Conservation (phyloP, 805 yeast genomes). For the Spathaspora gorwiae region DNA sequence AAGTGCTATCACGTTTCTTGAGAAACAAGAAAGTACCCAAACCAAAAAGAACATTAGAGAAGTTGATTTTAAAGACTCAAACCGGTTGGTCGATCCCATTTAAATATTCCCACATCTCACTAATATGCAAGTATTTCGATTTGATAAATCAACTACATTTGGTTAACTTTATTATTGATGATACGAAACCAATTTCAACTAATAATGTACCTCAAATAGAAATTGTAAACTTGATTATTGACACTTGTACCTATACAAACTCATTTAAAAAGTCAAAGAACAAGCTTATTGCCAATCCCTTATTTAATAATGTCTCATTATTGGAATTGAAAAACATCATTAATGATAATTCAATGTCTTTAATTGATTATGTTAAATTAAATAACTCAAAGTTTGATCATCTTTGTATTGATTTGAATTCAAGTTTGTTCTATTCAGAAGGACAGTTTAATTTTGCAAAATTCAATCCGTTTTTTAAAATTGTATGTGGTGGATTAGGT, state of each 20-base stretch:
- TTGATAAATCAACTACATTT: slow-evolving; percentile 39
- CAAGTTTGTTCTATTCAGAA: slow-evolving; percentile 35
- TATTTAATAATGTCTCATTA: slow-evolving; percentile 37
- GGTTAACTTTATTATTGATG: slow-evolving; percentile 47
- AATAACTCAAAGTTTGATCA: slow-evolving; percentile 30
- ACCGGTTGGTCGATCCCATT: slow-evolving; percentile 52
- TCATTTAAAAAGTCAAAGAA: slow-evolving; percentile 11
- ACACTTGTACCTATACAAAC: slow-evolving; percentile 19
- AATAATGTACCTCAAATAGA: slow-evolving; percentile 16
- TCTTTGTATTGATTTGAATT: slow-evolving; percentile 45
- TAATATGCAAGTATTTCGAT: slow-evolving; percentile 39
- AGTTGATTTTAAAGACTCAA: slow-evolving; percentile 39
- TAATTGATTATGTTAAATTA: slow-evolving; percentile 42
- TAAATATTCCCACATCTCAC: slow-evolving; percentile 38
- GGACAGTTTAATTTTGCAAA: slow-evolving; percentile 27
- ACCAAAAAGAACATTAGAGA: slow-evolving; percentile 19
- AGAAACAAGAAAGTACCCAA: not conserved
- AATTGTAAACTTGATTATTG: slow-evolving; percentile 14
- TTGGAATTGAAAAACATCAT: slow-evolving; percentile 36
- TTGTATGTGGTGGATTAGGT: slow-evolving; percentile 33
- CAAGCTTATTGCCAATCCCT: slow-evolving; percentile 14
- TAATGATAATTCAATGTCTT: slow-evolving; percentile 44
- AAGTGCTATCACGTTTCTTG: slow-evolving; percentile 8
- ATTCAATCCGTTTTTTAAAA: slow-evolving; percentile 24
- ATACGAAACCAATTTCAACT: slow-evolving; percentile 17